Evolutionary conservation across 306 rosid species (phyloP).

Genomic region (Sesbania bispinosa): DNA sequence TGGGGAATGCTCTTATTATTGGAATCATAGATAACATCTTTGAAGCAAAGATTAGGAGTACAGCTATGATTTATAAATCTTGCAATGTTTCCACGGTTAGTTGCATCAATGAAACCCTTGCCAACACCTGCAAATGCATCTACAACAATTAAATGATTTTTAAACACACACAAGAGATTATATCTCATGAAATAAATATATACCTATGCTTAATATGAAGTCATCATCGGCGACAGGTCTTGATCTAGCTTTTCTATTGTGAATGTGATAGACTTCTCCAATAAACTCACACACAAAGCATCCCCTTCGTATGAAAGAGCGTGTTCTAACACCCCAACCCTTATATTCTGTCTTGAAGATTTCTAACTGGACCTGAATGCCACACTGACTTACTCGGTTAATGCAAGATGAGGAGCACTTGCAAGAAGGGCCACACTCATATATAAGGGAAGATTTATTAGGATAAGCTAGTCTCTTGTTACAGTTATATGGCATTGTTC

Average conservation of each 20-base stretch:
- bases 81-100: slow-evolving; percentile 26
- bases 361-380: slow-evolving; percentile 34
- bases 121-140: slow-evolving; percentile 19
- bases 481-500: background rate
- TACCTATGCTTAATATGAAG: slow-evolving; percentile 4
- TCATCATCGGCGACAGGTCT: background rate
- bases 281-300: slow-evolving; percentile 43
- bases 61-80: slow-evolving; percentile 40
- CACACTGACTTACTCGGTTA: slow-evolving; percentile 28
- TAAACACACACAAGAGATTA: background rate
- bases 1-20: slow-evolving; percentile 16
- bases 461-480: background rate
- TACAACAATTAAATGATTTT: background rate
- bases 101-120: slow-evolving; percentile 30
- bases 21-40: slow-evolving; percentile 21
- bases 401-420: slow-evolving; percentile 34
- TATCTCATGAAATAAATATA: background rate
- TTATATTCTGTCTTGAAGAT: slow-evolving; percentile 23
- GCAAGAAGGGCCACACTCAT: slow-evolving; percentile 39
- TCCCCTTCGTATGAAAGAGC: slow-evolving; percentile 34
- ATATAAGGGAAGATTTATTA: slow-evolving; percentile 1
- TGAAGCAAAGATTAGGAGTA: slow-evolving; percentile 27
- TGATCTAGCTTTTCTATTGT: background rate
- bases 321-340: slow-evolving; percentile 53
- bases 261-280: slow-evolving; percentile 27